Percentiles rank a stretch among this genome's conserved stretches.
Evolutionary conservation across 768 basidiomycete species (phyloP).

Genomic region (Collybiopsis confluens): DNA sequence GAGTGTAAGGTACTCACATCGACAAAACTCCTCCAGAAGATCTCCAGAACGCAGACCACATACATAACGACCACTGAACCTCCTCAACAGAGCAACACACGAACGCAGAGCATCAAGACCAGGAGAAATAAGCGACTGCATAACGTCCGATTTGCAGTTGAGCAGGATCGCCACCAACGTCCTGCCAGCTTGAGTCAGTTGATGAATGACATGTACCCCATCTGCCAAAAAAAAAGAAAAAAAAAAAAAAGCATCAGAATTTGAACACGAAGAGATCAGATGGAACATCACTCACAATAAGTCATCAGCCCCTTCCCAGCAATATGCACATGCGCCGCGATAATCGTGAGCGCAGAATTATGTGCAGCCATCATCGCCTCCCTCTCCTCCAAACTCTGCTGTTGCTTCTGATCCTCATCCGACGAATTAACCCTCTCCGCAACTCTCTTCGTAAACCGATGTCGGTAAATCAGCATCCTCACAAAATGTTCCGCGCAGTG

Average conservation of each 20-base stretch:
- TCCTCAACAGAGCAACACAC: constrained; percentile 80
- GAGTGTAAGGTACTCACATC: constrained; percentile 54
- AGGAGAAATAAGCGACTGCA: constrained; percentile 74
- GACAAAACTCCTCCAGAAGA: constrained; percentile 93
- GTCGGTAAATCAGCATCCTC: constrained; percentile 83
- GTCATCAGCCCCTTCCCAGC: constrained; percentile 91
- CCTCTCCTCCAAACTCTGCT: constrained; percentile 61
- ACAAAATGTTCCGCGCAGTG: constrained; percentile 88
- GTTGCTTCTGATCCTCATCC: constrained; percentile 34
- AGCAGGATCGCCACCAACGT: constrained; percentile 85
- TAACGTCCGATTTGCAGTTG: constrained; percentile 77
- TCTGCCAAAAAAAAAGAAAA: constrained; percentile 40
- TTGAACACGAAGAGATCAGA: constrained; percentile 9
- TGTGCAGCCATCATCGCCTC: constrained; percentile 78
- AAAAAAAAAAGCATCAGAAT: constrained; percentile 10
- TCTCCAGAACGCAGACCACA: constrained; percentile 90
- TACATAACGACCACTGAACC: constrained; percentile 89
- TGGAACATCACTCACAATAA: constrained; percentile 71
- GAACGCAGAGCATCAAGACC: constrained; percentile 83
- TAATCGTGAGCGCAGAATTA: constrained; percentile 74
- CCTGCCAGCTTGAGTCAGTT: constrained; percentile 89
- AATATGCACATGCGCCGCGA: constrained; percentile 78
- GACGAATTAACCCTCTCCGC: constrained; percentile 58
- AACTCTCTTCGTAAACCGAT: constrained; percentile 75
- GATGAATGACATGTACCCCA: constrained; percentile 94